Percentiles rank a stretch among this genome's conserved stretches.
Conservation (phyloP, 352 stramenopile genomes). For the Phytophthora constricta region DNA sequence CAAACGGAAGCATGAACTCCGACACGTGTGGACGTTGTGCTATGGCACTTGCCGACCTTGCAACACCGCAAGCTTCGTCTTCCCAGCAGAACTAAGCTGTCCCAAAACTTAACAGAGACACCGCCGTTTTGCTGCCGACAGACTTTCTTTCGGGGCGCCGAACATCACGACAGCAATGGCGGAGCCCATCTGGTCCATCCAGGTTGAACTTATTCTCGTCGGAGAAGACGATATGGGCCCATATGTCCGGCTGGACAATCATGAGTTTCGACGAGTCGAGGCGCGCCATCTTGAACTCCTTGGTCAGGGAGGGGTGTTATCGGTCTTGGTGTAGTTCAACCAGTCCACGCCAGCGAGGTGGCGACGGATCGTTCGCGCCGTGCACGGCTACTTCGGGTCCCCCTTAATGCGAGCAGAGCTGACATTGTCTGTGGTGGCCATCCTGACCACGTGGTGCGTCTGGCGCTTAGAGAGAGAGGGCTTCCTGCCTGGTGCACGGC, state of each 20-base stretch:
- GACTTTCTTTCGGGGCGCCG: background rate
- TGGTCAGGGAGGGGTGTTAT: constrained; percentile 1
- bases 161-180: constrained; percentile 11
- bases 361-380: background rate
- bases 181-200: constrained; percentile 17
- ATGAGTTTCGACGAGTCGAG: background rate
- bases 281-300: constrained; percentile 8
- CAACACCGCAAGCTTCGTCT: constrained; percentile 15
- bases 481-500: background rate
- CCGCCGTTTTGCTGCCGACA: constrained; percentile 6
- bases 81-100: constrained; percentile 12
- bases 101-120: constrained; percentile 22
- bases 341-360: background rate
- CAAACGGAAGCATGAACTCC: constrained; percentile 23
- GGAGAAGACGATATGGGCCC: constrained; percentile 8
- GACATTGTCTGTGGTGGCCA: background rate
- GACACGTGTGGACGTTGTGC: constrained; percentile 19
- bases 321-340: background rate
- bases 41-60: background rate
- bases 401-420: background rate
- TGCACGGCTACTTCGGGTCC: background rate
- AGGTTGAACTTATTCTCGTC: constrained; percentile 24
- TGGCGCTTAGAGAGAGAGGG: background rate
- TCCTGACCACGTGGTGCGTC: background rate
- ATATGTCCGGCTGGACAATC: constrained; percentile 10